Base-by-base conservation (phyloP, 1,139 yeast genomes). In the Kurtzmaniella quercitrusa region DNA sequence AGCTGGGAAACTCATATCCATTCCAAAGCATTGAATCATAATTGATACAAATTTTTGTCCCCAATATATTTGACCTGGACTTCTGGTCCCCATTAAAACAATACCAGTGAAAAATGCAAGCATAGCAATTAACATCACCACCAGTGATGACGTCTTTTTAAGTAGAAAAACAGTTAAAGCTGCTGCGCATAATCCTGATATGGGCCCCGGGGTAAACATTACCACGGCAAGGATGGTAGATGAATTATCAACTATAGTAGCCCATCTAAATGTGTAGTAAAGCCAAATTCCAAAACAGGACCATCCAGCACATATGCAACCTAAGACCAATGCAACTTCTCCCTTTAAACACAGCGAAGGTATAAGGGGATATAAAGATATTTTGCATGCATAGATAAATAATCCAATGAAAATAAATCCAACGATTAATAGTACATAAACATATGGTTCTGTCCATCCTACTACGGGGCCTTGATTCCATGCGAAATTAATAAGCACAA, bases 1-100 rank as follows among this genome's bases (percentile, higher is more conserved):
- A 0, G 86, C 78, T 0, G 88, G 87, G 56, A 80, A 81, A 40
- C 82, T 76, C 66, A 77, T 71, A 54, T 82, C 87, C 83, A 82
- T 79, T 0, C 84, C 87, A 50, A 74, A 70, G 0, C 82, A 74
- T 22, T 67, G 68, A n/a, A 80, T 50, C 2, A 78, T 38, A 32
- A 65, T 48, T 2, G 78, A 60, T 2, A 78, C 71, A 49, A 82
- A 78, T 38, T 72, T 66, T 45, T 75, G 79, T 2, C 72, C 70
- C 83, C 83, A 80, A 55, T 68, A 80, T 0, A 60, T 66, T 52
- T 78, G 79, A 21, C 66, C 60, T 1, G 62, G 63, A 0, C 77
- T 78, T 33, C 74, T 58, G 0, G 76, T 66, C 0, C 76, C 80
- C 56, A 71, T 59, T 18, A 78, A 45, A 2, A 70, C 47, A 15